Conservation (phyloP, 2,329 filamentous ascomycete species). For the Ceratocystis cubensis region DNA sequence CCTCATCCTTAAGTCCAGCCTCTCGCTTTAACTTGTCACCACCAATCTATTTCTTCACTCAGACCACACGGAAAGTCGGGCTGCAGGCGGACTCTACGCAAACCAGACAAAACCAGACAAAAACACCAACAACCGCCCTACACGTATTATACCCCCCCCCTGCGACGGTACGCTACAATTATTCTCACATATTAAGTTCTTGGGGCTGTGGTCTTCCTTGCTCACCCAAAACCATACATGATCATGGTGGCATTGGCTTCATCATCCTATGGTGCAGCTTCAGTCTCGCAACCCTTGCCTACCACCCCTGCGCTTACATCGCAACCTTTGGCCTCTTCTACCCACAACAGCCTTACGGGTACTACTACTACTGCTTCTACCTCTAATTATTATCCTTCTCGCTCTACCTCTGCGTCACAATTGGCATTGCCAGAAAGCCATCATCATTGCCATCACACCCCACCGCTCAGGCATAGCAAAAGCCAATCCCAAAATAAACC, state of each 20-base stretch:
- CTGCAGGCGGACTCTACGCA: neutral
- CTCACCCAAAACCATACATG: neutral
- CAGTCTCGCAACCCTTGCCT: slow-evolving; percentile 14
- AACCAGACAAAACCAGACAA: neutral
- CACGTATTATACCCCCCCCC: neutral
- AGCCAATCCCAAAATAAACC: neutral
- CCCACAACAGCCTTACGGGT: neutral
- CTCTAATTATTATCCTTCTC: neutral
- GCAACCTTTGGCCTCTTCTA: neutral
- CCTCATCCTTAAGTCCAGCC: slow-evolving; percentile 13
- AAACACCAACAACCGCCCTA: neutral
- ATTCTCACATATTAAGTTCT: neutral
- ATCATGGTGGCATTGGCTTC: slow-evolving; percentile 7
- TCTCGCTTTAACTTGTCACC: slow-evolving; percentile 14
- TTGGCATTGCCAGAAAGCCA: neutral
- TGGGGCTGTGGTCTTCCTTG: neutral
- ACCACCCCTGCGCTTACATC: slow-evolving; percentile 15
- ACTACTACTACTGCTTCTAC: neutral
- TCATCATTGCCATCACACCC: neutral
- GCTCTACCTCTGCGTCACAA: neutral
- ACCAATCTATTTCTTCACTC: slow-evolving; percentile 8
- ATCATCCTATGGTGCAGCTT: slow-evolving; percentile 1
- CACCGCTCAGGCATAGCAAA: neutral
- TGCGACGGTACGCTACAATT: neutral
- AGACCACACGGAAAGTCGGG: neutral